Base-by-base conservation (phyloP, 1,284 basidiomycete genomes). In the Amylostereum chailletii region DNA sequence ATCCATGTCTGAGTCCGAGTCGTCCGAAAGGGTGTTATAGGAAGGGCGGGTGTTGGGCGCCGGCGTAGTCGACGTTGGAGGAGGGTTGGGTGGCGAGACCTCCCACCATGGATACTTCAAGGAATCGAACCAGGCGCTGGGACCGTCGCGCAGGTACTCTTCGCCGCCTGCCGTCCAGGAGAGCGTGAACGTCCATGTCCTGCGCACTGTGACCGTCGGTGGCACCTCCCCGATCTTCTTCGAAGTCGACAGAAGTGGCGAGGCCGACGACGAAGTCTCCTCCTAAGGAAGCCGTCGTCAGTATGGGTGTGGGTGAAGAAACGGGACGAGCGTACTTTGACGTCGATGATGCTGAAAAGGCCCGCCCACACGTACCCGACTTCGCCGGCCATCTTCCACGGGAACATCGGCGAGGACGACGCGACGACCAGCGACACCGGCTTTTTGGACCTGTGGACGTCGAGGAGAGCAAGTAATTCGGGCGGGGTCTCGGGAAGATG, bases 151-250 rank as follows among this genome's bases (percentile, higher is more conserved):
- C 29, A 69, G 53, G 29, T 51, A 52, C 30, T 65, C 61, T 48
- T 72, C 69, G 5, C 68, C 67, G n/a, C 71, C 71, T 9, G 66
- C 50, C 5, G 61, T 58, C 72, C 72, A 75, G 36, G 58, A 52
- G 9, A 69, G 58, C 34, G 52, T 59, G 48, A 74, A 68, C 40
- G 54, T 49, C 71, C 72, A 73, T 19, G 43, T 3, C 34, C 45
- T 10, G 6, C 36, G 48, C 7, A 45, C 43, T 8, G 47, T 51
- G 7, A 34, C n/a, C 2, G 34, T 38, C 6, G 43, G 39, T 34
- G 29, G 30, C 4, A n/a, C 10, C 4, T 41, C 45, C 41, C 19
- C 19, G 19, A 19, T 19, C 19, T 19, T 19, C 19, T 19, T 19
- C 19, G 19, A 19, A 19, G 19, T 19, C 19, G 19, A 19, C 19